Conservation (phyloP, 1,284 basidiomycete species). For the Cryptococcus sp. region DNA sequence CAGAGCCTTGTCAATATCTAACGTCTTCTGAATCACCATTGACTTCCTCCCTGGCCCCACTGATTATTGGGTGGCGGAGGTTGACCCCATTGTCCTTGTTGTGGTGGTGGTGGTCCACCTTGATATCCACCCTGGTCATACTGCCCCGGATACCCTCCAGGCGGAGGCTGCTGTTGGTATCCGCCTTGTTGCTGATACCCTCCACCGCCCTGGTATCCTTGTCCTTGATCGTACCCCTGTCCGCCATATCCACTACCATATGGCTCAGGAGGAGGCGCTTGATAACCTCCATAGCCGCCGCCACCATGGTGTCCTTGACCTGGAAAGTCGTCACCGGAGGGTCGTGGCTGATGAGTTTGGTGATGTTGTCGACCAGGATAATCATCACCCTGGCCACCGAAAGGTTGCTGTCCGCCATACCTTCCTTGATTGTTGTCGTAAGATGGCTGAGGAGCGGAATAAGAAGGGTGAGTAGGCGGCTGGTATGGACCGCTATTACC, state of each 20-base stretch:
- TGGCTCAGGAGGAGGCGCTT: neutral
- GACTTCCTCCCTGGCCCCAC: neutral
- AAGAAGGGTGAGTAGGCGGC: neutral
- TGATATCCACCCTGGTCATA: neutral
- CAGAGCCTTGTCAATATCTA: no score
- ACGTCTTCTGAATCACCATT: neutral
- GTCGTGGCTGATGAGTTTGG: constrained; percentile 1
- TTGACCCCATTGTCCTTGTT: neutral
- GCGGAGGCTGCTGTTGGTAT: neutral
- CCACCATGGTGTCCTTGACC: constrained; percentile 5
- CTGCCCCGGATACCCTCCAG: neutral
- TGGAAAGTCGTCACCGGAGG: neutral
- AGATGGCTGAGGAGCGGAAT: neutral
- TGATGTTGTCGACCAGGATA: constrained; percentile 12
- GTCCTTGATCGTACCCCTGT: neutral
- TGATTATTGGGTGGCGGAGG: no score
- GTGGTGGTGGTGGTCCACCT: constrained; percentile 6
- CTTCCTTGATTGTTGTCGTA: neutral
- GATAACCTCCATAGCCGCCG: constrained; percentile 1
- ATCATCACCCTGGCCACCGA: neutral
- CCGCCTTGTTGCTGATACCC: neutral
- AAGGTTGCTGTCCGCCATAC: neutral
- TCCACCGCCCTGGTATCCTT: neutral
- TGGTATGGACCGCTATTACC: constrained; percentile 7
- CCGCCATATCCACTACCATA: neutral